Evolutionary conservation across 306 rosid genomes (phyloP).

Genomic region (Cucumis sativus): DNA sequence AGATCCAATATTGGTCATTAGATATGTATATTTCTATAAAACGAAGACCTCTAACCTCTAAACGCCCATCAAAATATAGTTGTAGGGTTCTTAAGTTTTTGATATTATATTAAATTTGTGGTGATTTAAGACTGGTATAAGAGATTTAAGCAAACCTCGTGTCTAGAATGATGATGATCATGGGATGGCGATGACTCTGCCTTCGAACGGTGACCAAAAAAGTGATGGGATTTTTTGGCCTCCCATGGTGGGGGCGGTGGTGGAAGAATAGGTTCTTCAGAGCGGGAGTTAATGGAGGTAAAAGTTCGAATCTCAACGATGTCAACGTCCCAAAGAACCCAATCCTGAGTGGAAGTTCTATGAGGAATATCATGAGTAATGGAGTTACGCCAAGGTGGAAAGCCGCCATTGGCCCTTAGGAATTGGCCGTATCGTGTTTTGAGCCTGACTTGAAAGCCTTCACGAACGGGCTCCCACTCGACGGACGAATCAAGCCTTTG

Average conservation of each 20-base stretch:
- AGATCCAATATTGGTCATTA: background rate
- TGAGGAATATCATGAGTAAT: constrained; percentile 70
- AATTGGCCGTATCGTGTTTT: constrained; percentile 59
- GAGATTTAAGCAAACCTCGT: constrained; percentile 24
- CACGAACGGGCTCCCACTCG: constrained; percentile 89
- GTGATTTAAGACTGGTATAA: too few species aligned
- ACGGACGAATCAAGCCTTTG: constrained; percentile 48
- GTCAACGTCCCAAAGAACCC: constrained; percentile 87
- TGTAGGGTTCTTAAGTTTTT: background rate
- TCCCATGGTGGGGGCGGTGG: constrained; percentile 6
- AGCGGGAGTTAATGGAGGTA: background rate
- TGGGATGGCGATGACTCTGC: constrained; percentile 22
- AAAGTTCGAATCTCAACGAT: constrained; percentile 29
- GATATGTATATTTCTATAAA: too few species aligned
- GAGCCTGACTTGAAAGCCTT: constrained; percentile 55
- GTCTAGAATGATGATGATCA: constrained; percentile 1
- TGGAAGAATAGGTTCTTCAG: background rate
- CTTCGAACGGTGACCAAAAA: background rate
- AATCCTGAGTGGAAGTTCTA: constrained; percentile 40
- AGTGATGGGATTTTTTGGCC: background rate
- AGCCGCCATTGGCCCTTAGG: constrained; percentile 63
- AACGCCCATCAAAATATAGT: background rate
- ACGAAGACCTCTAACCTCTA: background rate
- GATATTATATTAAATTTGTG: too few species aligned
- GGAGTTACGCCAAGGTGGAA: constrained; percentile 87